A percentile compares a stretch with the other conserved stretches of the same genome.
Conservation (phyloP, 2,329 filamentous ascomycete species). For the Sordariomycetes sp. region DNA sequence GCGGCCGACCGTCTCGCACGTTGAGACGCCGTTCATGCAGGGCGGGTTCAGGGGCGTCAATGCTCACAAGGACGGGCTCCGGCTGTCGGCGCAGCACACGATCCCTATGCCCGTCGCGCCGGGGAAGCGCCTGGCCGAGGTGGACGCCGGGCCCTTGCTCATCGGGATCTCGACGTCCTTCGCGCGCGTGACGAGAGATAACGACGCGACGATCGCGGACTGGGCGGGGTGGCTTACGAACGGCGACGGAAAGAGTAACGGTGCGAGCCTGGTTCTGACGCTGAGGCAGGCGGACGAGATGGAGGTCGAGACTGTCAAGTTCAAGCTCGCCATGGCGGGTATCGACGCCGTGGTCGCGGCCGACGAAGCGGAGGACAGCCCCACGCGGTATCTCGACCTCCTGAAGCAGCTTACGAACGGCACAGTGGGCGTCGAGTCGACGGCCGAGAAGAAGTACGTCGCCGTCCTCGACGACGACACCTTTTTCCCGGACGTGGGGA, state of each 20-base stretch:
- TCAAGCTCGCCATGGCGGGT: constrained; percentile 18
- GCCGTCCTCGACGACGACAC: constrained; percentile 31
- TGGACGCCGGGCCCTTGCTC: constrained; percentile 22
- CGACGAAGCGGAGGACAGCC: constrained; percentile 16
- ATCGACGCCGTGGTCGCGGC: constrained; percentile 24
- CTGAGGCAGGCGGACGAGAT: constrained; percentile 22
- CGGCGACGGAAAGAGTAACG: constrained; percentile 23
- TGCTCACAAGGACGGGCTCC: constrained; percentile 10
- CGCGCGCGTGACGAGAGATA: constrained; percentile 20
- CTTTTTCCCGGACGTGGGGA: constrained; percentile 27
- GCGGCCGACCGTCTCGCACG: constrained; percentile 14
- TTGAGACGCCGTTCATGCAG: constrained; percentile 17
- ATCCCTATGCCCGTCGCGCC: constrained; percentile 19
- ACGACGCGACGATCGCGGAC: constrained; percentile 23
- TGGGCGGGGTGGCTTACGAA: constrained; percentile 33
- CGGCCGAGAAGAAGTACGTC: constrained; percentile 22
- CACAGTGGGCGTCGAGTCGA: constrained; percentile 11
- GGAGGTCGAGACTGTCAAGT: constrained; percentile 18
- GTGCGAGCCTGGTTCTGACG: constrained; percentile 25
- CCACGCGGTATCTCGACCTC: constrained; percentile 23
- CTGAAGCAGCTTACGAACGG: constrained; percentile 19
- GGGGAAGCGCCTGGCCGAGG: constrained; percentile 15
- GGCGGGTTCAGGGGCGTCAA: constrained; percentile 15
- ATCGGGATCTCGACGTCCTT: constrained; percentile 20
- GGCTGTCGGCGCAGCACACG: constrained; percentile 14